Base-by-base conservation (phyloP, 2,329 filamentous ascomycete genomes). In the Neospermospora avenae region DNA sequence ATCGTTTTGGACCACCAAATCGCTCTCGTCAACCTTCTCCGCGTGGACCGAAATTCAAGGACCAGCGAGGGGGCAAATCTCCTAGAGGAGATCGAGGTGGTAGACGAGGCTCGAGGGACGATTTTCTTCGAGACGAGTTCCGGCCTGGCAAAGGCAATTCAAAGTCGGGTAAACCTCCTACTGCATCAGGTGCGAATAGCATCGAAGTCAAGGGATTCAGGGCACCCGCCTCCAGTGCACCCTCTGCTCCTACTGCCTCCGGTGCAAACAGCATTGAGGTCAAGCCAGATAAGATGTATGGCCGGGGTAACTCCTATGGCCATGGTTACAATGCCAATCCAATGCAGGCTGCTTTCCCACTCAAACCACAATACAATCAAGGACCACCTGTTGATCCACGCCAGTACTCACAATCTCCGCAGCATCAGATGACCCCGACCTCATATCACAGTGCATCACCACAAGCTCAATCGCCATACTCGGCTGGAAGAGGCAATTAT, bases 401-500 rank as follows among this genome's bases (percentile, higher is more conserved):
- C 41, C 78, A 80, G 58, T 84, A 82, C 67, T 79, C 80, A 24
- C 80, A 82, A 49, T 85, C 85, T n/a, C 82, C 86, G 41, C 80
- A 83, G 57, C 83, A 70, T 65, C 82, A 84, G 67, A 76, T 77
- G 64, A 78, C 79, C 22, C 80, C 83, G 20, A 80, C 75, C 55
- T 80, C 79, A 54, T 79, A 81, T 66, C 83, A 84, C 65, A 81
- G 80, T 48, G 28, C 28, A 37, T 87, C 86, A 18, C 84, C 86
- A n/a, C 81, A 81, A 61, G 78, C 79, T 10, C 81, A 83, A 45
- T 87, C 86, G 41, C 84, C 86, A 14, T 84, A 87, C 69, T 77
- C 77, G 39, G 76, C 76, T 63, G 77, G 77, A 52, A 77, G 84
- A 72, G 81, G 81, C 31, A 78, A 77, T 55, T 84, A 84, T 79